These are phyloP conservation scores for Alternaria burnsii DNA, from an alignment of 2,329 filamentous ascomycete species.

Conservation along the genomic window DNA sequence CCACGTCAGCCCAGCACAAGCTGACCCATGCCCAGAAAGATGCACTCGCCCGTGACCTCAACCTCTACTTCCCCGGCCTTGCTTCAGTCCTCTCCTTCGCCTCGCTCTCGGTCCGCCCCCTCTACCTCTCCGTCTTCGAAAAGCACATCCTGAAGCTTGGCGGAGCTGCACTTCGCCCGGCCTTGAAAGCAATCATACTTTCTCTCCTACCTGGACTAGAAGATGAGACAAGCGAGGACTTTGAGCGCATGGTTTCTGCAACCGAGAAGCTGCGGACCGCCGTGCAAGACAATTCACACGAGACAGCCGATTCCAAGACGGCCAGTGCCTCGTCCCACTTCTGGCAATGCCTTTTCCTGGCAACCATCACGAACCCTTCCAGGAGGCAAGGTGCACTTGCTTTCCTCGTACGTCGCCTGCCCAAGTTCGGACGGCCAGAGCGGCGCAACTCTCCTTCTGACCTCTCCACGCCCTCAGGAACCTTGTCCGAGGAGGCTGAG, in stretches of 20 bases:
- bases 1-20: conserved; percentile 17
- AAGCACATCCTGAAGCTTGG: conserved; percentile 78
- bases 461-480: conserved; percentile 12
- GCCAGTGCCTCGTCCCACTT: conserved; percentile 80
- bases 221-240: conserved; percentile 97
- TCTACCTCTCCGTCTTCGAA: conserved; percentile 86
- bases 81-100: conserved; percentile 92
- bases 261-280: conserved; percentile 78
- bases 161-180: conserved; percentile 76
- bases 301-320: conserved; percentile 51
- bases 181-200: conserved; percentile 88
- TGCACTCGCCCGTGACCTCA: conserved; percentile 80
- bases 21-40: conserved; percentile 62
- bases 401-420: conserved; percentile 81
- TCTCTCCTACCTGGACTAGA: conserved; percentile 91
- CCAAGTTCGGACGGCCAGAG: conserved; percentile 65
- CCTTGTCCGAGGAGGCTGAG: conserved; percentile 62
- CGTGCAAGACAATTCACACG: conserved; percentile 63
- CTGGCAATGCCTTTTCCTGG: conserved; percentile 97
- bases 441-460: conserved; percentile 30
- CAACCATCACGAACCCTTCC: conserved; percentile 87
- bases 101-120: conserved; percentile 85
- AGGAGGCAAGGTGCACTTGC: conserved; percentile 86
- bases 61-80: conserved; percentile 88
- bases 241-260: conserved; percentile 83